phyloP scores from a whole-genome alignment of 108 stramenopile species.

The Epithemia pelagica region DNA sequence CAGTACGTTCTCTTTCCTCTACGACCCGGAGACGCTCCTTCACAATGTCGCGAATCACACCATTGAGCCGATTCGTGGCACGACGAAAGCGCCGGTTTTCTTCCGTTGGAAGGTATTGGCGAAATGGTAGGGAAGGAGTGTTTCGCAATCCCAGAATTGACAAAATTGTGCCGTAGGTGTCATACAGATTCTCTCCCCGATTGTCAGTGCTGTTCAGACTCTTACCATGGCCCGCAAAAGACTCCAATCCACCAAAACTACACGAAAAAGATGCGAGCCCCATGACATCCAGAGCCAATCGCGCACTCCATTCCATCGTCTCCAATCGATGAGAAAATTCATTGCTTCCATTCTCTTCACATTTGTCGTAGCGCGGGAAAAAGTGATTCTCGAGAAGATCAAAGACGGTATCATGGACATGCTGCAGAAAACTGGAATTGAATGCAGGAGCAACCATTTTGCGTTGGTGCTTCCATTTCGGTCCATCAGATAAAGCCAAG shows the following conservation, averaged over 20 bases:
- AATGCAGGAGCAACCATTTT: constrained; percentile 7
- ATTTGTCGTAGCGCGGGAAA: not conserved
- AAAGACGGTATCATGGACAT: not conserved
- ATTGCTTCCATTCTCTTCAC: not conserved
- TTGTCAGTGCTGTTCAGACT: not conserved
- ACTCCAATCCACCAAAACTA: not conserved
- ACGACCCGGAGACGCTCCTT: not conserved
- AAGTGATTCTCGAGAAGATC: not conserved
- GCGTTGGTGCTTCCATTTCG: constrained; percentile 9
- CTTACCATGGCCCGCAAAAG: not conserved
- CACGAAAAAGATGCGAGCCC: not conserved
- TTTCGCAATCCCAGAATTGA: not conserved
- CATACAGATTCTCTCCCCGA: not conserved
- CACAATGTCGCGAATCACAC: not conserved
- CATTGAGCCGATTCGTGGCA: not conserved
- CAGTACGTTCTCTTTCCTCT: not conserved
- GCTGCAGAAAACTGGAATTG: constrained; percentile 5
- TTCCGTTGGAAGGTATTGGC: not conserved
- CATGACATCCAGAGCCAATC: not conserved
- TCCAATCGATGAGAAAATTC: not conserved
- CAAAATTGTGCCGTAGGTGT: not conserved
- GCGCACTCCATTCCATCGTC: constrained; percentile 1
- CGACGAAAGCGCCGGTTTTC: not conserved
- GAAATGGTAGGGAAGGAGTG: not conserved
- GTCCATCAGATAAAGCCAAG: constrained; percentile 2